Percentiles rank a stretch among this genome's conserved stretches.
These are phyloP conservation scores for Ilyonectria mors-panacis DNA, from an alignment of 2,329 filamentous ascomycete genomes.

Conservation along the genomic window DNA sequence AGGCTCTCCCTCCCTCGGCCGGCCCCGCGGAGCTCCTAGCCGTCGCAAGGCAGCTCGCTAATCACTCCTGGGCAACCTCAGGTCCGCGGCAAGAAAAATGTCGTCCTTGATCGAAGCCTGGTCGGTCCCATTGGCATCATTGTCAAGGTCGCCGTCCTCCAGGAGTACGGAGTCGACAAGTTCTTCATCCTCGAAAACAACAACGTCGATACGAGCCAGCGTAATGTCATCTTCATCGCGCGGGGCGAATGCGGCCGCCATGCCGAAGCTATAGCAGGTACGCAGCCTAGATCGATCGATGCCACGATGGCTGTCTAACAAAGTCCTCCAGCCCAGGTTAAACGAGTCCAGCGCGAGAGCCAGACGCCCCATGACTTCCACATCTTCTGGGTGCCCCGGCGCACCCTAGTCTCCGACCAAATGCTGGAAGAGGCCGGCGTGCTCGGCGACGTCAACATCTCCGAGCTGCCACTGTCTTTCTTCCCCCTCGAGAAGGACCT, in stretches of 20 bases:
- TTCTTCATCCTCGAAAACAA: constrained; percentile 97
- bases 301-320: constrained; percentile 23
- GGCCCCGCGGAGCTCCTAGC: constrained; percentile 30
- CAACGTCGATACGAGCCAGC: constrained; percentile 94
- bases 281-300: constrained; percentile 48
- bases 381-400: constrained; percentile 94
- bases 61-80: constrained; percentile 56
- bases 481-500: constrained; percentile 93
- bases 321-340: constrained; percentile 83
- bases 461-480: constrained; percentile 90
- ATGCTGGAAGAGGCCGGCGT: constrained; percentile 94
- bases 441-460: constrained; percentile 90
- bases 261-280: constrained; percentile 90
- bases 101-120: constrained; percentile 92
- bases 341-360: constrained; percentile 88
- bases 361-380: constrained; percentile 96
- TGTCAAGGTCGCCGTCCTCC: constrained; percentile 94
- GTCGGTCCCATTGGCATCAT: constrained; percentile 92
- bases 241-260: constrained; percentile 90
- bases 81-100: constrained; percentile 99
- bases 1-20: constrained; percentile 46
- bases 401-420: constrained; percentile 91
- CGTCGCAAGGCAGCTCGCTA: constrained; percentile 35
- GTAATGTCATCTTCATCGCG: constrained; percentile 94
- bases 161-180: constrained; percentile 98